Base-by-base conservation (phyloP, 768 basidiomycete species). In the Mycena alexandri region DNA sequence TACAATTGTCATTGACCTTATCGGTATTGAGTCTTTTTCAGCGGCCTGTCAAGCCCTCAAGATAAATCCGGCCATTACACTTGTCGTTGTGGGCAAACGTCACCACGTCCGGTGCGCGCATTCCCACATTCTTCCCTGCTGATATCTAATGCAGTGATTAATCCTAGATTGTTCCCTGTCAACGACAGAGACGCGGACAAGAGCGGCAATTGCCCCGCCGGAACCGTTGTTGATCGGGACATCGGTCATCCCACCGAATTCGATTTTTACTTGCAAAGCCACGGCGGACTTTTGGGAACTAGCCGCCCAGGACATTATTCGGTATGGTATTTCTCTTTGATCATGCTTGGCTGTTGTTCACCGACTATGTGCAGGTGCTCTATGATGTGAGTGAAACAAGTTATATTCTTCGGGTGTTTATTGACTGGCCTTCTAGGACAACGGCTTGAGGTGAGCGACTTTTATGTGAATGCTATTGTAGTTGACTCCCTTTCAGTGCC, bases 81-180 rank as follows among this genome's bases (percentile, higher is more conserved):
- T 95, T 24, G 85, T 94, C 56, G 82, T 95, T 25, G 93, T 95
- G 9, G 93, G 92, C 17, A 95, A 95, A 74, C 84, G 90, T 4
- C 90, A 92, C 74, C 90, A 90, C 59, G 83, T 89, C 55, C 82
- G 84, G 85, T 87, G 62, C 56, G 82, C 69, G 12, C 34, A 7
- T 36, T 25, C 21, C 33, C 65, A 5, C 2, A n/a, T 25, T 17
- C n/a, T 56, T 19, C 43, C 17, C n/a, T 46, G 38, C 16, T 34
- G 17, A 17, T 29, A 17, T 43, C 21, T 24, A 21, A 53, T 41
- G 11, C 21, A 24, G 11, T 38, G 24, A 11, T n/a, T n/a, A 25
- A 10, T n/a, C 33, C 3, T 38, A 58, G 81, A 19, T 83, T 89
- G 76, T 89, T 88, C 81, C 86, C 87, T 0, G 61, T 55, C 34